These are phyloP conservation scores for Penicillium tannophilum DNA, from an alignment of 495 filamentous ascomycete species.

Conservation along the genomic window DNA sequence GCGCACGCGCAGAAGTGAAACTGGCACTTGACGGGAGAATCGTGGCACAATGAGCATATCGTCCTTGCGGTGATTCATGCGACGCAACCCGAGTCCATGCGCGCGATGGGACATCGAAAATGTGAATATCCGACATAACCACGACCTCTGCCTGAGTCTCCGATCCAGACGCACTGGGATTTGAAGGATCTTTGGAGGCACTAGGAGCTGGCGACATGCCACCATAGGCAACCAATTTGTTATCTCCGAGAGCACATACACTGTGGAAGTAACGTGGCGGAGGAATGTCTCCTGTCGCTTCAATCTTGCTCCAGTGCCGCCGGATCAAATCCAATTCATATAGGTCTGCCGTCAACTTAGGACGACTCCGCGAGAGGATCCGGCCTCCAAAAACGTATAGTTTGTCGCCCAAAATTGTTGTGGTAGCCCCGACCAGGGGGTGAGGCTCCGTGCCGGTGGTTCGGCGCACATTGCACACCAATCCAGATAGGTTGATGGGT, in stretches of 20 bases:
- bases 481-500: constrained; percentile 71
- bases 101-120: constrained; percentile 84
- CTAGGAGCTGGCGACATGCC: constrained; percentile 86
- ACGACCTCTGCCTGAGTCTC: constrained; percentile 86
- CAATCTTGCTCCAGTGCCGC: constrained; percentile 89
- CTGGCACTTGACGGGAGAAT: constrained; percentile 85
- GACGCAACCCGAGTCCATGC: constrained; percentile 85
- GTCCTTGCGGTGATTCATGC: constrained; percentile 81
- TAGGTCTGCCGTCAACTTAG: constrained; percentile 82
- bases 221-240: constrained; percentile 95
- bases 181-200: constrained; percentile 43
- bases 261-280: constrained; percentile 95
- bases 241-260: constrained; percentile 88
- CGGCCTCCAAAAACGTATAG: constrained; percentile 95
- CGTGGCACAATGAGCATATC: constrained; percentile 95
- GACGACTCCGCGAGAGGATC: constrained; percentile 76
- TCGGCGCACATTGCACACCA: constrained; percentile 91
- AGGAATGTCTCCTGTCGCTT: constrained; percentile 80
- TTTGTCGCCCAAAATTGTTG: constrained; percentile 90
- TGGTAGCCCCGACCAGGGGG: constrained; percentile 90
- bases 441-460: constrained; percentile 92
- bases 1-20: constrained; percentile 80
- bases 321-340: constrained; percentile 91
- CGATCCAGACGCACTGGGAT: constrained; percentile 42
- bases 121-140: constrained; percentile 97